phyloP scores from a whole-genome alignment of 2,329 filamentous ascomycete genomes.

The Colletotrichum zoysiae region DNA sequence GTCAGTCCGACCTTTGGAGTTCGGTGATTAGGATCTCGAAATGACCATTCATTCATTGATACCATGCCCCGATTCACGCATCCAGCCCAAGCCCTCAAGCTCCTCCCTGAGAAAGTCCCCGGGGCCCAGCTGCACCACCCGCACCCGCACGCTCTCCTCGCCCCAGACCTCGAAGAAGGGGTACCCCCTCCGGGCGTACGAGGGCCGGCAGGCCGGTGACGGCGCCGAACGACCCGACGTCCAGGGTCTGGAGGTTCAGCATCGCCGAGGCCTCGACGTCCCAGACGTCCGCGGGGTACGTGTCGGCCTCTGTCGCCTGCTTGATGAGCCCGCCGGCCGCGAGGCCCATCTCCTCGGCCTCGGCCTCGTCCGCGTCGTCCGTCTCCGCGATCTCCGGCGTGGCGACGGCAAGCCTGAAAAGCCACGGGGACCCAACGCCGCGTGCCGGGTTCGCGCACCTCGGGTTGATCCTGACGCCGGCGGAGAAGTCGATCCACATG shows the following conservation, averaged over 20 bases:
- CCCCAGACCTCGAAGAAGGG: slow-evolving; percentile 53
- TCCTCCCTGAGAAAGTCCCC: slow-evolving; percentile 36
- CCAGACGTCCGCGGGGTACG: slow-evolving; percentile 46
- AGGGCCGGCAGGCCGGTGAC: slow-evolving; percentile 53
- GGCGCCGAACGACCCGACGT: slow-evolving; percentile 49
- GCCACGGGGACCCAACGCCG: not conserved
- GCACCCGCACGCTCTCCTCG: slow-evolving; percentile 37
- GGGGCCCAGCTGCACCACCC: slow-evolving; percentile 31
- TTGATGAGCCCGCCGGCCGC: slow-evolving; percentile 56
- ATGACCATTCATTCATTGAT: not conserved
- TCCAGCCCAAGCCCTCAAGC: not conserved
- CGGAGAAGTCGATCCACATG: slow-evolving; percentile 54
- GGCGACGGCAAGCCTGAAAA: not conserved
- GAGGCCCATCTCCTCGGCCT: slow-evolving; percentile 51
- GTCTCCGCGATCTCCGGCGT: not conserved
- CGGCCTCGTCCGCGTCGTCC: not conserved
- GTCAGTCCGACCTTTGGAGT: no score
- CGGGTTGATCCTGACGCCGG: slow-evolving; percentile 7
- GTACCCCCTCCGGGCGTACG: slow-evolving; percentile 50
- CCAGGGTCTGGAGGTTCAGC: slow-evolving; percentile 57
- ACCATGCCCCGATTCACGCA: not conserved
- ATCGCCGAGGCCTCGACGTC: slow-evolving; percentile 46
- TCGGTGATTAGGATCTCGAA: not conserved
- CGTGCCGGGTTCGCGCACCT: not conserved
- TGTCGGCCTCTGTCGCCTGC: slow-evolving; percentile 53